Percentiles rank a stretch among this genome's conserved stretches.
These are phyloP conservation scores for Penicillium pulvis DNA, from an alignment of 495 filamentous ascomycete genomes.

Conservation along the genomic window DNA sequence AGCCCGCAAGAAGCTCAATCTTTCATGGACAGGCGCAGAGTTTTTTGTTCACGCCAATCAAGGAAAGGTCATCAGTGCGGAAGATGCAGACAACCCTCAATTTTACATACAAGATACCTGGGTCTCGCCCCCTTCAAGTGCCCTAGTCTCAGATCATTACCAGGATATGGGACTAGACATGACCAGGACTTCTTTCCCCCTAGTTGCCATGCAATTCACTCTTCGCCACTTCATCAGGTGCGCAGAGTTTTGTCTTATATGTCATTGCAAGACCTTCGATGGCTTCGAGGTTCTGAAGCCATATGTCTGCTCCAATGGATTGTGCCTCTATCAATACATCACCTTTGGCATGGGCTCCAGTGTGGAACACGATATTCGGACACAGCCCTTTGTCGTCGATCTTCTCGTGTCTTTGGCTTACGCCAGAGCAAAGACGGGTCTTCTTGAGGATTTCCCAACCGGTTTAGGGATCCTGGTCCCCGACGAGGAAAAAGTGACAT, in stretches of 20 bases:
- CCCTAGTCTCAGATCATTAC: constrained; percentile 57
- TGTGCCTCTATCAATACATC: constrained; percentile 94
- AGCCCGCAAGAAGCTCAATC: constrained; percentile 51
- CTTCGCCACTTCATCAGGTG: constrained; percentile 80
- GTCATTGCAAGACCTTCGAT: constrained; percentile 70
- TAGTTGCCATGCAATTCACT: constrained; percentile 78
- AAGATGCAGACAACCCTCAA: constrained; percentile 11
- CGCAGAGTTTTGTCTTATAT: constrained; percentile 86
- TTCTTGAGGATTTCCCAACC: constrained; percentile 63
- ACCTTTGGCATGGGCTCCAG: constrained; percentile 81
- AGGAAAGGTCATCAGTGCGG: constrained; percentile 23
- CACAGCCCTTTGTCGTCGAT: constrained; percentile 84
- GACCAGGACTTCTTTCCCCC: constrained; percentile 59
- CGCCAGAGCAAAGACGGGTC: constrained; percentile 45
- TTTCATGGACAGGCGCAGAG: constrained; percentile 76
- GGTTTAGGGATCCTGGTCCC: constrained; percentile 75
- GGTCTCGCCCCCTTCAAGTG: constrained; percentile 23
- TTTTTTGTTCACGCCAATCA: constrained; percentile 51
- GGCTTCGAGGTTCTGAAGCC: constrained; percentile 87
- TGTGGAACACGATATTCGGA: constrained; percentile 80
- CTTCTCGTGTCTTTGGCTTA: constrained; percentile 85
- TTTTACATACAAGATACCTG: constrained; percentile 29
- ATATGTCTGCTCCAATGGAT: constrained; percentile 77
- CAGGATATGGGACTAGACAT: constrained; percentile 15
- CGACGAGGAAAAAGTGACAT: not conserved